Evolutionary conservation across 163 green algal species (phyloP).

Genomic region (Chlorella variabilis): DNA sequence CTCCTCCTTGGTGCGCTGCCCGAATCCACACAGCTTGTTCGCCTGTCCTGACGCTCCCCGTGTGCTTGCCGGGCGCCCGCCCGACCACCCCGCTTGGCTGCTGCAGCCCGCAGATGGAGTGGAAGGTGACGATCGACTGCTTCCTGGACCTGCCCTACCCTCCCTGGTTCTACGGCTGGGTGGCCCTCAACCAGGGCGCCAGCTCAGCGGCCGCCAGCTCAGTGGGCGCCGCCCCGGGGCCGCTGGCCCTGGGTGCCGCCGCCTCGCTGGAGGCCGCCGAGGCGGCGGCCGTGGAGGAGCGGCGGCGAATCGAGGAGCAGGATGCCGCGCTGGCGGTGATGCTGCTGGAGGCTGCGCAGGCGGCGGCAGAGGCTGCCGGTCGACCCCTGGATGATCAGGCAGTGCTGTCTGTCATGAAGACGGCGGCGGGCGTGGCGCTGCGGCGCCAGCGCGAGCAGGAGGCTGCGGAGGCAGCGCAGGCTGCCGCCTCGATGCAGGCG

Average conservation of each 20-base stretch:
- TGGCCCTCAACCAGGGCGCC: background rate
- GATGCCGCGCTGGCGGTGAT: background rate
- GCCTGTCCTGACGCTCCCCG: too few species aligned
- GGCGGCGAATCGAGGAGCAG: background rate
- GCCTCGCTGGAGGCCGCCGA: background rate
- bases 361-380: background rate
- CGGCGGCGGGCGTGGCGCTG: background rate
- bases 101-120: slow-evolving; percentile 9
- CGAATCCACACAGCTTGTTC: background rate
- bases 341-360: background rate
- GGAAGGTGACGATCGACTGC: slow-evolving; percentile 4
- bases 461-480: background rate
- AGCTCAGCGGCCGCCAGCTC: too few species aligned
- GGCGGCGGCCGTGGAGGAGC: background rate
- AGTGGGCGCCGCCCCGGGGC: background rate
- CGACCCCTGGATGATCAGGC: background rate
- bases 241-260: background rate
- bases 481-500: background rate
- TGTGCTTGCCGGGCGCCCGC: background rate
- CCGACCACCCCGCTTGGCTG: background rate
- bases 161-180: slow-evolving; percentile 16
- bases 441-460: background rate
- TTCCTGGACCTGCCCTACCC: slow-evolving; percentile 16
- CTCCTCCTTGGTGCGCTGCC: too few species aligned
- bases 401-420: background rate